A percentile compares a stretch with the other conserved stretches of the same genome.
Evolutionary conservation across 192 early-diverging fungal genomes (phyloP).

Genomic region (Podila minutissima): DNA sequence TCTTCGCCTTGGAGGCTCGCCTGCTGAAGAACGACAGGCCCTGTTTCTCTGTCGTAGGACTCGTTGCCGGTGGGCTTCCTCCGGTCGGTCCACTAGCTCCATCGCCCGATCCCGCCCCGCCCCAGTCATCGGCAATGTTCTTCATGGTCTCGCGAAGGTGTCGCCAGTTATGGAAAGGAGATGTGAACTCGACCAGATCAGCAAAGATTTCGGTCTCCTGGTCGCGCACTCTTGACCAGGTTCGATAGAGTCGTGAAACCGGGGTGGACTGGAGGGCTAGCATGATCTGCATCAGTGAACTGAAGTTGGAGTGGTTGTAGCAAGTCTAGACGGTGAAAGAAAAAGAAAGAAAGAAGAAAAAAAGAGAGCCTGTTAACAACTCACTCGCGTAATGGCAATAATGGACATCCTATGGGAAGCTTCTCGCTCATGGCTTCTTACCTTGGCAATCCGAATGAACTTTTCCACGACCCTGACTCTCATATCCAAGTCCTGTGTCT

Average conservation of each 20-base stretch:
- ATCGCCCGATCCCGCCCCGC: conserved; percentile 11
- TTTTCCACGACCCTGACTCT: conserved; percentile 68
- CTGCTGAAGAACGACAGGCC: neutral
- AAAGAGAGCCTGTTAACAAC: neutral
- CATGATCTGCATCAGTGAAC: conserved; percentile 66
- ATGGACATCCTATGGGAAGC: too few species aligned
- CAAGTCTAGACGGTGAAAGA: conserved; percentile 57
- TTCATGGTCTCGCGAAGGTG: conserved; percentile 66
- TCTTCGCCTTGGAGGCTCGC: neutral
- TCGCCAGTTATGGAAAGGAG: conserved; percentile 66
- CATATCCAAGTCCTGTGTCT: conserved; percentile 46
- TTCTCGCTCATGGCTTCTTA: conserved; percentile 9
- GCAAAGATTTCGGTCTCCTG: conserved; percentile 55
- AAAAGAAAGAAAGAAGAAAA: neutral
- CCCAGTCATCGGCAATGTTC: conserved; percentile 62
- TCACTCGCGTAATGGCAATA: neutral
- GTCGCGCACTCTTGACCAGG: conserved; percentile 59
- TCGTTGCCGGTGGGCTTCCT: neutral
- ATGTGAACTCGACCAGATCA: conserved; percentile 62
- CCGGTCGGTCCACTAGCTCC: neutral
- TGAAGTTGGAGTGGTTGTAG: conserved; percentile 65
- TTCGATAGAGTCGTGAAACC: conserved; percentile 62
- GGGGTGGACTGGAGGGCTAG: conserved; percentile 65
- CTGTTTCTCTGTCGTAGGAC: neutral
- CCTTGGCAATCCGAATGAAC: conserved; percentile 69